Base-by-base conservation (phyloP, 2,329 filamentous ascomycete species). In the Zymoseptoria ardabiliae region DNA sequence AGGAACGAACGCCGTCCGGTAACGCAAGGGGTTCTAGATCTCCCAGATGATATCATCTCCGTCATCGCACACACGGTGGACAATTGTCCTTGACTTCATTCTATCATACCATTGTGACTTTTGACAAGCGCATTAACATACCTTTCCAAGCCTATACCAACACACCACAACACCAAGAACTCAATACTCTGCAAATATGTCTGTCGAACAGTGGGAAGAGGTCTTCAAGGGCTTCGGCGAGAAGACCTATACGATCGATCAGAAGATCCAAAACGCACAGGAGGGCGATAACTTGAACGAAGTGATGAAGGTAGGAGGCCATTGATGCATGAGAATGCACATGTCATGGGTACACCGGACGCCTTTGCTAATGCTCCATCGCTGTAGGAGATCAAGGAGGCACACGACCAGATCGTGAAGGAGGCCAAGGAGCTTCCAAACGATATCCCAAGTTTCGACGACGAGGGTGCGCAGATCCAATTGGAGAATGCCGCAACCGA, bases 221-320 rank as follows among this genome's bases (percentile, higher is more conserved):
- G 53, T 65, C 22, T 65, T 64, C 56, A 67, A 64, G 50, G 57
- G 50, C n/a, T 53, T 66, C 17, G 65, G 61, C 50, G 62, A 63
- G 56, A 54, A 63, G 48, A 67, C 65, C 1, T 57, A 66, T 28
- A 52, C 63, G 23, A 64, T 67, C 30, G 58, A 60, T 8, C 58
- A 66, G 50, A 57, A 62, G 28, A 62, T 65, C 28, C 55, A 62
- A 17, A 62, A 62, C 23, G 58, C 60, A n/a, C 62, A 64, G 22
- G 63, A 65, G 51, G 62, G 63, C 3, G 63, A 65, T 50, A 61
- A 65, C n/a, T 35, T 65, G 48, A 54, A 53, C 8, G 59, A 58
- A 48, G 48, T 54, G 1, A 55, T 59, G 41, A 64, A 65, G 60
- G 63, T 62, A 60, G 25, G 23, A 30, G 9, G 4, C 53, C n/a